phyloP scores from a whole-genome alignment of 768 basidiomycete genomes.

The Lanmaoa rubissima region DNA sequence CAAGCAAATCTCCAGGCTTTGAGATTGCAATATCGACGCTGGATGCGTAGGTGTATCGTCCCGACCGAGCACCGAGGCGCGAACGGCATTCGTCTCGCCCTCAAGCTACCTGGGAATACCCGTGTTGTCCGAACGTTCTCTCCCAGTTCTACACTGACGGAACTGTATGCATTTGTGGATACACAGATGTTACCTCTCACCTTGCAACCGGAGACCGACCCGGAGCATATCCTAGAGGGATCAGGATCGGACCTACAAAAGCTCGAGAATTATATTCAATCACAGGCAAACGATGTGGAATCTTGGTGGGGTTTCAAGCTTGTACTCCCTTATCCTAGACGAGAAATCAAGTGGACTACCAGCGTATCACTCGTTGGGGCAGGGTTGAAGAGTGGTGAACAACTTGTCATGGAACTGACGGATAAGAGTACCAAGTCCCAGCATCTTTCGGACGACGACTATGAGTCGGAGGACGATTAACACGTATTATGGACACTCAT shows the following conservation, averaged over 20 bases:
- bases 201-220: slow-evolving; percentile 40
- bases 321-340: slow-evolving; percentile 65
- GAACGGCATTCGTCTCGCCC: slow-evolving; percentile 43
- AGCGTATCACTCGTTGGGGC: slow-evolving; percentile 42
- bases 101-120: slow-evolving; percentile 55
- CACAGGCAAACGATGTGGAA: slow-evolving; percentile 25
- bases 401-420: slow-evolving; percentile 60
- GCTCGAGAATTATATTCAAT: slow-evolving; percentile 38
- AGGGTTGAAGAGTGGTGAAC: slow-evolving; percentile 54
- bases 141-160: slow-evolving; percentile 48
- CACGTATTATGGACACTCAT: neutral
- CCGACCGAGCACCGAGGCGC: slow-evolving; percentile 27
- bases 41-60: slow-evolving; percentile 52
- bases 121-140: slow-evolving; percentile 60
- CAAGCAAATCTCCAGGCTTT: slow-evolving; percentile 33
- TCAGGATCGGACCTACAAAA: slow-evolving; percentile 31
- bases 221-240: slow-evolving; percentile 40
- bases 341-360: slow-evolving; percentile 52
- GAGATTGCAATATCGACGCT: slow-evolving; percentile 56
- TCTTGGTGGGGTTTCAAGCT: slow-evolving; percentile 78
- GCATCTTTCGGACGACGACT: slow-evolving; percentile 50
- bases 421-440: slow-evolving; percentile 12
- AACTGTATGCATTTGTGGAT: slow-evolving; percentile 75
- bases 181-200: slow-evolving; percentile 49
- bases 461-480: slow-evolving; percentile 50